Conservation (phyloP, 1,284 basidiomycete species). For the Vanrija humicola region DNA sequence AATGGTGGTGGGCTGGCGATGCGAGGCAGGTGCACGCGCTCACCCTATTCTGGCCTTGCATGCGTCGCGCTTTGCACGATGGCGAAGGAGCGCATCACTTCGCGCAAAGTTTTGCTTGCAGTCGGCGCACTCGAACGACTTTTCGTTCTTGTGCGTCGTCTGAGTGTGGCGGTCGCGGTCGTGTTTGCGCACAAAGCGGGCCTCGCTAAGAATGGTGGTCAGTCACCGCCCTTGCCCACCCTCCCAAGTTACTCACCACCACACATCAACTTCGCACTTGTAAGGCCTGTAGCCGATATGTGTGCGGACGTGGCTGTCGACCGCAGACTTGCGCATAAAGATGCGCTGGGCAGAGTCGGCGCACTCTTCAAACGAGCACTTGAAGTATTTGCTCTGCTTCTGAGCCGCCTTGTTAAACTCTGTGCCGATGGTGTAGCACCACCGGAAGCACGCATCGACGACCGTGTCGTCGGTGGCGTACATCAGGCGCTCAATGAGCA, state of each 20-base stretch:
- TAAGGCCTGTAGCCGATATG: conserved; percentile 19
- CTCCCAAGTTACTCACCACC: conserved; percentile 8
- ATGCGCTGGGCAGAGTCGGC: conserved; percentile 6
- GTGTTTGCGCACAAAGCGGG: conserved; percentile 20
- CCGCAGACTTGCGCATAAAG: conserved; percentile 20
- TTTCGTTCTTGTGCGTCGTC: conserved; percentile 19
- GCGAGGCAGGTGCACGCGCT: too few species aligned
- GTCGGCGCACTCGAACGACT: conserved; percentile 16
- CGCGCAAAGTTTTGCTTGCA: conserved; percentile 21
- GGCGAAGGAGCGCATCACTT: conserved; percentile 18
- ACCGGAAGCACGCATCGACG: conserved; percentile 20
- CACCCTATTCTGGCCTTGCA: conserved; percentile 13
- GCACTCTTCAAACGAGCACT: conserved; percentile 21
- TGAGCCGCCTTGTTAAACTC: conserved; percentile 18
- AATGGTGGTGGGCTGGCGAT: too few species aligned
- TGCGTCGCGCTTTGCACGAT: conserved; percentile 20
- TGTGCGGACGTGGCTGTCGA: conserved; percentile 20
- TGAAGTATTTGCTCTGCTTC: conserved; percentile 22
- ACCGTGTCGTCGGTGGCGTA: conserved; percentile 13
- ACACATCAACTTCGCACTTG: conserved; percentile 17
- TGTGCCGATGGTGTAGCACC: conserved; percentile 15
- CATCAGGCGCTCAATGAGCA: conserved; percentile 17
- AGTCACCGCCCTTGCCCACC: too few species aligned
- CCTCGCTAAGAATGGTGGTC: conserved; percentile 1
- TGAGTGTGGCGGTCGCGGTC: conserved; percentile 20